Base-by-base conservation (phyloP, 805 yeast genomes). In the Alloascoidea africana region DNA sequence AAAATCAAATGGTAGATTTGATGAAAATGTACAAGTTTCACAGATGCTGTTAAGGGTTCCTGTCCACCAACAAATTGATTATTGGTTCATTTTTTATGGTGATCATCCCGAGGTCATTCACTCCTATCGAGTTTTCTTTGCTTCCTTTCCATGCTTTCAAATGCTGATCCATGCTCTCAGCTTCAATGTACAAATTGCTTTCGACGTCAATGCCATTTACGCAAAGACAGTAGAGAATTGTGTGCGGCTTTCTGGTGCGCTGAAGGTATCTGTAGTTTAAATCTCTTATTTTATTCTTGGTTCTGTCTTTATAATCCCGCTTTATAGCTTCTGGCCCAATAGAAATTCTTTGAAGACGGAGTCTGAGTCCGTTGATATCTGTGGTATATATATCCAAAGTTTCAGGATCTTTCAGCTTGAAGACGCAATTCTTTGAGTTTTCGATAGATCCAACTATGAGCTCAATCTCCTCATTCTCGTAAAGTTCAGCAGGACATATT, bases 51-150 rank as follows among this genome's bases (percentile, higher is more conserved):
- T n/a, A n/a, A n/a, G n/a, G n/a, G n/a, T n/a, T n/a, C n/a, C n/a
- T n/a, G n/a, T 23, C 30, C n/a, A 23, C n/a, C 30, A 23, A 23
- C 8, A 23, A 8, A 23, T 23, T 23, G 8, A 23, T 23, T 8
- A 23, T 23, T n/a, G 30, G 13, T 23, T 23, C 30, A 8, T n/a
- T n/a, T 8, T 23, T 8, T 8, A 23, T 23, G 30, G 30, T 23
- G n/a, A 23, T 23, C 30, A 23, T 23, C n/a, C 30, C 30, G n/a
- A 8, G 13, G n/a, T 23, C 30, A n/a, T 23, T 23, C n/a, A 23
- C 30, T n/a, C 30, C 30, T 8, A 23, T 23, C n/a, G 30, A 23
- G n/a, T 23, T 23, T n/a, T n/a, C n/a, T n/a, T n/a, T n/a, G n/a
- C n/a, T n/a, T n/a, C n/a, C n/a, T n/a, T n/a, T n/a, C n/a, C n/a